A percentile compares a stretch with the other conserved stretches of the same genome.
These are phyloP conservation scores for Peronospora tabacina DNA, from an alignment of 352 stramenopile genomes.

Conservation along the genomic window DNA sequence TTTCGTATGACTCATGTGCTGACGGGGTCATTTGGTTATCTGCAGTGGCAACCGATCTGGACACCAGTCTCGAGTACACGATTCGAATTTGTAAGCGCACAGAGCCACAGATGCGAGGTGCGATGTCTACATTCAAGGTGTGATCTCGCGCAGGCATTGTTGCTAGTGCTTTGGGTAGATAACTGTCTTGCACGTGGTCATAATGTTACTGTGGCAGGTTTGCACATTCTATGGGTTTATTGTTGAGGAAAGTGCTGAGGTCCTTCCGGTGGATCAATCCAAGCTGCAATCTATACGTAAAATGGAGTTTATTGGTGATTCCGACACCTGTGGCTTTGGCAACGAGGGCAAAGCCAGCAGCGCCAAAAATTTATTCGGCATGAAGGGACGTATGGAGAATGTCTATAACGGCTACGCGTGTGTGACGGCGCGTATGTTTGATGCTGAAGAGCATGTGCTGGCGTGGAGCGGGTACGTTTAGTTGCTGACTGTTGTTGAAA, in stretches of 20 bases:
- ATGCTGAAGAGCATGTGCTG: constrained; percentile 77
- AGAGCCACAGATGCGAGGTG: constrained; percentile 75
- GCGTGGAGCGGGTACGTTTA: constrained; percentile 68
- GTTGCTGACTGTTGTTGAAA: neutral
- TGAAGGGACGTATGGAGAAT: constrained; percentile 86
- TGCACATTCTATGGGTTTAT: constrained; percentile 88
- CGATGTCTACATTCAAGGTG: constrained; percentile 84
- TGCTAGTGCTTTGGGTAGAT: neutral
- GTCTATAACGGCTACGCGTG: constrained; percentile 83
- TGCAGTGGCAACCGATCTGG: constrained; percentile 54
- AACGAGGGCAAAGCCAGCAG: constrained; percentile 74
- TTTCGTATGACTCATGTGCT: neutral
- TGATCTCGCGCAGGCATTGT: neutral
- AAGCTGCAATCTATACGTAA: constrained; percentile 35
- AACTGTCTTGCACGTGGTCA: neutral
- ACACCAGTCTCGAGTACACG: constrained; percentile 45
- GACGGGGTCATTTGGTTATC: constrained; percentile 2
- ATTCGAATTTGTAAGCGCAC: constrained; percentile 76
- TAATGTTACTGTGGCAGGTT: constrained; percentile 29
- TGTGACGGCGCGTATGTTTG: constrained; percentile 78
- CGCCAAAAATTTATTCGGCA: constrained; percentile 70
- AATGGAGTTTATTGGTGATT: constrained; percentile 84
- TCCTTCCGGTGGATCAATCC: constrained; percentile 41
- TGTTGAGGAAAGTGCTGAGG: constrained; percentile 53
- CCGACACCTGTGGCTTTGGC: constrained; percentile 77